A percentile compares a stretch with the other conserved stretches of the same genome.
Evolutionary conservation across 805 yeast species (phyloP).

Genomic region (Wickerhamomyces rabaulensis): DNA sequence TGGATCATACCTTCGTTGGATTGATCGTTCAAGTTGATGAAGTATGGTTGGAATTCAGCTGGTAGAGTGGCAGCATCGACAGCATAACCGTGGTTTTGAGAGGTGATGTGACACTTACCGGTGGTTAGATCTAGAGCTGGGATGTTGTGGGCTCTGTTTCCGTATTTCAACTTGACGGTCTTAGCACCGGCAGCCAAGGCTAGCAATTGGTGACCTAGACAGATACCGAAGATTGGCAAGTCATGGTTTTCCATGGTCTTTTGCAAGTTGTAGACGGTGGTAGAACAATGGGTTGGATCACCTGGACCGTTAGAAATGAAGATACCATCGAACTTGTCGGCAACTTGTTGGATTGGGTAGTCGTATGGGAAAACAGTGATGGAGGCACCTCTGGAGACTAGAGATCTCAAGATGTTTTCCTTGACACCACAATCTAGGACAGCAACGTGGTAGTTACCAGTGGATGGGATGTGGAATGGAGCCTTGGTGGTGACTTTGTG

Average conservation of each 20-base stretch:
- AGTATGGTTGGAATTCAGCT: constrained; percentile 77
- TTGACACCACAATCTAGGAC: constrained; percentile 98
- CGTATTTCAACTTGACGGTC: constrained; percentile 90
- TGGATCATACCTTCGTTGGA: constrained; percentile 98
- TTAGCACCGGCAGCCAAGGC: constrained; percentile 94
- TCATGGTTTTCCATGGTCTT: constrained; percentile 61
- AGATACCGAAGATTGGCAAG: constrained; percentile 90
- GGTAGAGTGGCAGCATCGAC: constrained; percentile 80
- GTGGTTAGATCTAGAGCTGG: constrained; percentile 89
- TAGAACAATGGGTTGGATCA: constrained; percentile 87
- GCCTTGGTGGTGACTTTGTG: constrained; percentile 92
- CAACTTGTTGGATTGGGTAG: constrained; percentile 87
- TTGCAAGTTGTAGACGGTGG: constrained; percentile 70
- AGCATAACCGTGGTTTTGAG: constrained; percentile 98
- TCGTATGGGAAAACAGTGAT: constrained; percentile 95
- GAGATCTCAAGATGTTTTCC: constrained; percentile 91
- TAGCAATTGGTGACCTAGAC: constrained; percentile 94
- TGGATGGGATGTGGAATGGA: constrained; percentile 81
- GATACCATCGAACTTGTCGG: constrained; percentile 89
- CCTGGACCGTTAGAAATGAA: constrained; percentile 97
- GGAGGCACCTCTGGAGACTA: constrained; percentile 92
- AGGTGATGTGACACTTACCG: constrained; percentile 95
- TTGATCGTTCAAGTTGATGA: constrained; percentile 89
- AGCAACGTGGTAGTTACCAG: constrained; percentile 72
- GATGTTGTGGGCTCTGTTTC: constrained; percentile 98